Base-by-base conservation (phyloP, 2,329 filamentous ascomycete species). In the Colletotrichum sp. region DNA sequence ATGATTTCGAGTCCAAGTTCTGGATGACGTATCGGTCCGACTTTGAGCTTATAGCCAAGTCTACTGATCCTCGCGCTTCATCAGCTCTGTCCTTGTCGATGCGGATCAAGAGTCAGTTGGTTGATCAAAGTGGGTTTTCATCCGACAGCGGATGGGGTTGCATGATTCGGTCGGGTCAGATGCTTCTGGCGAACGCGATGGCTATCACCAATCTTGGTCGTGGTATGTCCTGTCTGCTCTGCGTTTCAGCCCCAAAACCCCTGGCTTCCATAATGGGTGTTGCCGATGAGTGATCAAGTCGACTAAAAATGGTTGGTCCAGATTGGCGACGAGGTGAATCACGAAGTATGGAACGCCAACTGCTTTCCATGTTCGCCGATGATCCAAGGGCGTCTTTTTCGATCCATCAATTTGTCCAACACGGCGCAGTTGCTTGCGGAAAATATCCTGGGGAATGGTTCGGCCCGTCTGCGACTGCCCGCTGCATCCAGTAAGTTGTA, bases 361-460 rank as follows among this genome's bases (percentile, higher is more conserved):
- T 99, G 26, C 85, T 99, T 28, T 92, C 94, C 3, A 85, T 96
- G 62, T 99, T 99, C 81, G 95, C 96, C 28, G 97, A 99, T 81
- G 93, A 96, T 77, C 92, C 95, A 4, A 90, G 90, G 79, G 96
- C 97, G 5, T 95, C 96, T 1, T 99, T 98, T 83, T 99, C 96
- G 2, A 95, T 99, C 80, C 97, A 99, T 81, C 95, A 93, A 77
- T 99, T 99, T 81, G 97, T 99, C 44, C 90, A 93, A 69, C 94
- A 98, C 80, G 97, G 97, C 22, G 96, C 96, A 28, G 89, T 91
- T 44, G 93, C 94, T 4, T 99, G 97, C 84, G 96, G 95, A 6
- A 99, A 98, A 85, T 95, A 98, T 81, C 97, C 97, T 0, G 97
- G 97, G 48, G 95, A 99, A 85, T 99, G 97, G 97, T 99, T 99